Base-by-base conservation (phyloP, 2,329 filamentous ascomycete species). In the Colletotrichum karsti region DNA sequence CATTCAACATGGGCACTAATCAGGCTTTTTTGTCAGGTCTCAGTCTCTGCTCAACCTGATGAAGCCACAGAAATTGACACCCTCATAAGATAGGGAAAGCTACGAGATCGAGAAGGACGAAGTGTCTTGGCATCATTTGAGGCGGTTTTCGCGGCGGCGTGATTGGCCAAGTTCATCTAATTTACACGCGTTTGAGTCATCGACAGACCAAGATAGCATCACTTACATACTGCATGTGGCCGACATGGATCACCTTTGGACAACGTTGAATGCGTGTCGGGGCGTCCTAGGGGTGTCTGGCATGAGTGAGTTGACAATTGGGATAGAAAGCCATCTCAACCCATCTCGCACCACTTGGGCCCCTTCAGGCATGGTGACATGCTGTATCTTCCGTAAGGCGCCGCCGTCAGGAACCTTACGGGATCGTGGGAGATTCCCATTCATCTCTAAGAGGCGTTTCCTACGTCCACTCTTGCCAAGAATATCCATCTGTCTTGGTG, bases 391-490 rank as follows among this genome's bases (percentile, higher is more conserved):
- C 22, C n/a, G 35, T 24, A 56, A 39, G 53, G 51, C 28, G n/a
- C n/a, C 50, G 30, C 28, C 50, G 22, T 35, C n/a, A 53, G 48
- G 18, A 46, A 46, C 20, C 42, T 46, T 46, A 15, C 42, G 42
- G 42, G 46, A 22, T 24, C 30, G n/a, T 53, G 6, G 5, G 50
- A 35, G 39, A 42, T 57, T 44, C 4, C 30, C 12, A 15, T 33
- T 44, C 12, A 13, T 12, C 26, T 24, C 20, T 44, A 30, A 44
- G 15, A n/a, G 54, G 37, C 54, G 20, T 39, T 41, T 39, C 13
- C 9, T 37, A 26, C 41, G 50, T 56, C 50, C 42, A 60, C n/a
- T 37, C 12, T 12, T 48, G 51, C 63, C 63, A 62, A 69, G 63
- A 41, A 28, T 53, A 58, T 18, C 24, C 35, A 46, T 28, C 3